Percentiles rank a stretch among this genome's conserved stretches.
These are phyloP conservation scores for Diplodia corticola DNA, from an alignment of 2,329 filamentous ascomycete genomes.

Conservation along the genomic window DNA sequence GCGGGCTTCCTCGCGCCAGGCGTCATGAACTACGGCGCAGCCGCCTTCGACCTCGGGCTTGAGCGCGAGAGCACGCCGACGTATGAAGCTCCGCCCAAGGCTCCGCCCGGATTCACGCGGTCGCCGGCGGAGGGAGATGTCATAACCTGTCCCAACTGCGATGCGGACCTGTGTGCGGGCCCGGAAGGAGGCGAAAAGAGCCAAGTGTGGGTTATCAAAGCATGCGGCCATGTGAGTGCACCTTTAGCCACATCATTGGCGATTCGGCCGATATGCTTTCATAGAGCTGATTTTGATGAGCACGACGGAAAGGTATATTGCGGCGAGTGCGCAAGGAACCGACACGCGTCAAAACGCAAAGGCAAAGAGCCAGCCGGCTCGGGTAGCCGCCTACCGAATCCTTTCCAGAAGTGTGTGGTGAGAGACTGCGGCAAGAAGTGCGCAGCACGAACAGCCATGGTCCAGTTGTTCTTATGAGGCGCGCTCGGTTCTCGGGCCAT, in stretches of 20 bases:
- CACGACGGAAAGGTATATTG: slow-evolving; percentile 48
- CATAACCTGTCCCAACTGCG: slow-evolving; percentile 83
- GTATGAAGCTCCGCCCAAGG: slow-evolving; percentile 65
- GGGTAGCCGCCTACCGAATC: slow-evolving; percentile 30
- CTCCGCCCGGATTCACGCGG: slow-evolving; percentile 77
- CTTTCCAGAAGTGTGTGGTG: slow-evolving; percentile 50
- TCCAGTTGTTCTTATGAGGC: slow-evolving; percentile 43
- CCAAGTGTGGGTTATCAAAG: slow-evolving; percentile 89
- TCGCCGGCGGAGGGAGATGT: slow-evolving; percentile 70
- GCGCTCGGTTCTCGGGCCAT: background rate
- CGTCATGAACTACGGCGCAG: slow-evolving; percentile 42
- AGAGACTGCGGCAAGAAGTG: slow-evolving; percentile 44
- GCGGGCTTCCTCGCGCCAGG: slow-evolving; percentile 10
- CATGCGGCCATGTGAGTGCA: slow-evolving; percentile 81
- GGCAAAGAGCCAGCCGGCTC: slow-evolving; percentile 38
- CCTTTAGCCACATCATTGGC: background rate
- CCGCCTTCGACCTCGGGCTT: slow-evolving; percentile 47
- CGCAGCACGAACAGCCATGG: slow-evolving; percentile 37
- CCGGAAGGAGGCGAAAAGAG: slow-evolving; percentile 64
- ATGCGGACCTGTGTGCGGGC: slow-evolving; percentile 77
- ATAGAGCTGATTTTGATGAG: slow-evolving; percentile 20
- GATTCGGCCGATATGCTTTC: background rate
- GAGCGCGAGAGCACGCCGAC: slow-evolving; percentile 38
- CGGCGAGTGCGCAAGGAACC: slow-evolving; percentile 51
- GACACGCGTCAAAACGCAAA: slow-evolving; percentile 37